phyloP scores from a whole-genome alignment of 2,329 filamentous ascomycete species.

The Aspergillus sp. region DNA sequence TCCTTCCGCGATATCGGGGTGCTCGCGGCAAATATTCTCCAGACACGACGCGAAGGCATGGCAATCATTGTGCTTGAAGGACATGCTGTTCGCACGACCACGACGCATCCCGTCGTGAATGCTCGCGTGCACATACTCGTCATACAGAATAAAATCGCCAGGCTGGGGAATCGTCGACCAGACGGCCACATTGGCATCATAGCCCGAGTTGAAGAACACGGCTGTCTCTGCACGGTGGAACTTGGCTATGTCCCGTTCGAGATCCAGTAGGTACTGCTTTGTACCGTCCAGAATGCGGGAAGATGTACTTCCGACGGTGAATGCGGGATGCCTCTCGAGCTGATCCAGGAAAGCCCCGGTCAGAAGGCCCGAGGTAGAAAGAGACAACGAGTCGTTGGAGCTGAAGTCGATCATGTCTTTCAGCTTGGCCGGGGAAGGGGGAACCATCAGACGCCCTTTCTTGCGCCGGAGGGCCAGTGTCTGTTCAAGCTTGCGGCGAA shows the following conservation, averaged over 20 bases:
- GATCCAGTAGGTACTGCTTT: slow-evolving; percentile 19
- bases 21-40: not conserved
- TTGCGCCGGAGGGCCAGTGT: slow-evolving; percentile 5
- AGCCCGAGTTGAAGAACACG: slow-evolving; percentile 56
- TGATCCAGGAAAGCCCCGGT: slow-evolving; percentile 10
- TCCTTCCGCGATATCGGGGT: slow-evolving; percentile 7
- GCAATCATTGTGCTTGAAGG: slow-evolving; percentile 14
- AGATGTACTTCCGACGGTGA: slow-evolving; percentile 11
- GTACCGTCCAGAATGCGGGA: slow-evolving; percentile 12
- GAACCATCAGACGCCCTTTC: slow-evolving; percentile 9
- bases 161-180: slow-evolving; percentile 52
- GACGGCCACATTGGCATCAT: slow-evolving; percentile 57
- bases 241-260: slow-evolving; percentile 51
- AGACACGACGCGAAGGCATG: slow-evolving; percentile 2
- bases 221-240: slow-evolving; percentile 54
- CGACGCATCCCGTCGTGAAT: slow-evolving; percentile 67
- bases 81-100: slow-evolving; percentile 47
- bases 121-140: slow-evolving; percentile 67
- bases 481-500: slow-evolving; percentile 6
- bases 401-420: slow-evolving; percentile 11
- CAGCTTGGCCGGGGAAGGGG: slow-evolving; percentile 5
- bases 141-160: slow-evolving; percentile 60
- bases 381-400: slow-evolving; percentile 16
- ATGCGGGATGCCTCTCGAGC: slow-evolving; percentile 12
- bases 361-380: slow-evolving; percentile 11